Conservation (phyloP, 108 stramenopile genomes). For the Conticribra weissflogii region DNA sequence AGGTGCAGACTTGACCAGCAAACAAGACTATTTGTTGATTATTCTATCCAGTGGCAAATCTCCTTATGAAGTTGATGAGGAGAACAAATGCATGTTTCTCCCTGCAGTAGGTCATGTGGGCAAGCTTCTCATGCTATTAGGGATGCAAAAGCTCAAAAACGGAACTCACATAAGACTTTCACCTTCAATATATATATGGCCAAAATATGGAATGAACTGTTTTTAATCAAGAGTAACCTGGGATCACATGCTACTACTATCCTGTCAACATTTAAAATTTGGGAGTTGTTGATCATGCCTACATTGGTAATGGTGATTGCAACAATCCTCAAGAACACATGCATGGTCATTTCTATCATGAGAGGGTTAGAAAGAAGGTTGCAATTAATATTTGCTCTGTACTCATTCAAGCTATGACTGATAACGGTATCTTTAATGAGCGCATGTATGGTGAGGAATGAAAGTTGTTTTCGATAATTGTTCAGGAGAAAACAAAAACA, state of each 20-base stretch:
- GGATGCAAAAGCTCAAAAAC: constrained; percentile 1
- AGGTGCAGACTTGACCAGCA: too few species aligned
- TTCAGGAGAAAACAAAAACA: constrained; percentile 41
- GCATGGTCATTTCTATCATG: constrained; percentile 3
- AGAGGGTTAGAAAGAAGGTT: constrained; percentile 13
- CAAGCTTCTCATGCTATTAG: not conserved
- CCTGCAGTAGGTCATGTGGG: too few species aligned
- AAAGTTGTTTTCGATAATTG: constrained; percentile 21
- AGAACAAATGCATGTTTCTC: too few species aligned
- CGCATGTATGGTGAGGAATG: not conserved
- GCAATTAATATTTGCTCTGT: constrained; percentile 25
- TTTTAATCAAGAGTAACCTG: constrained; percentile 27
- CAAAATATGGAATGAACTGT: constrained; percentile 24
- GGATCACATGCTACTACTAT: constrained; percentile 22
- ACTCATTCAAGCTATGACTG: constrained; percentile 9
- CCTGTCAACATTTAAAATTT: constrained; percentile 17
- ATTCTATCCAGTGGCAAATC: too few species aligned
- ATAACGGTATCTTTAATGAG: constrained; percentile 7
- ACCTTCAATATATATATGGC: constrained; percentile 3
- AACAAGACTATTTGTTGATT: too few species aligned
- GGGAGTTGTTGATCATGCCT: constrained; percentile 18
- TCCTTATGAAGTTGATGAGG: too few species aligned
- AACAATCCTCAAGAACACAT: constrained; percentile 2
- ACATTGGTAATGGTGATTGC: not conserved
- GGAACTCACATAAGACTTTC: not conserved